phyloP scores from a whole-genome alignment of 23 red algal species.

The Agarophyton chilense region DNA sequence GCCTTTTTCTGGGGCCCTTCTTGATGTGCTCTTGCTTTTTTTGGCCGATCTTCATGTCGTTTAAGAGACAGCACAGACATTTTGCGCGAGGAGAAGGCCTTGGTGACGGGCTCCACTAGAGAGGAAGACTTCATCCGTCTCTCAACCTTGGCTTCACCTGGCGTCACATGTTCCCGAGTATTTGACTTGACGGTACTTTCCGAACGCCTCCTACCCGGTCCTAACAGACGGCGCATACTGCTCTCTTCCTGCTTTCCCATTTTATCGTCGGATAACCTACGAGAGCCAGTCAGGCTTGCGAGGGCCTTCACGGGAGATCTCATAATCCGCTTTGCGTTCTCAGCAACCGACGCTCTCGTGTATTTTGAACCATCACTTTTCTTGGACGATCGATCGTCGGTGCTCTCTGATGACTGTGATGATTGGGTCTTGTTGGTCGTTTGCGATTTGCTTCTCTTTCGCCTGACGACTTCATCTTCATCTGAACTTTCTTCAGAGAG shows the following conservation, averaged over 20 bases:
- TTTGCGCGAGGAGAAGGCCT: not conserved
- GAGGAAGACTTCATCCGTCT: not conserved
- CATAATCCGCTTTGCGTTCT: slow-evolving; percentile 11
- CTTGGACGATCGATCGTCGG: slow-evolving; percentile 3
- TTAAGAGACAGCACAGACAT: not conserved
- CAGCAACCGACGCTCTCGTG: not conserved
- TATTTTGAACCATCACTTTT: slow-evolving; percentile 11
- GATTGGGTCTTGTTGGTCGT: slow-evolving; percentile 5
- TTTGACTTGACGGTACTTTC: not conserved
- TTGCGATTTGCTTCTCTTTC: slow-evolving; percentile 20
- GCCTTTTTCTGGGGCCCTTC: not conserved
- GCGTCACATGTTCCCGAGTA: not conserved
- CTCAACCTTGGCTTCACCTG: not conserved
- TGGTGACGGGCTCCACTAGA: not conserved
- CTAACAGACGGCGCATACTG: not conserved
- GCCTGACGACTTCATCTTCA: slow-evolving; percentile 10
- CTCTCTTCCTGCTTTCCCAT: slow-evolving; percentile 2
- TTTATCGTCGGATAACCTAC: slow-evolving; percentile 16
- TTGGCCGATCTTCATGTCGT: not conserved
- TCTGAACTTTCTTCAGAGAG: slow-evolving; percentile 21
- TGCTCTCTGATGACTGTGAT: not conserved
- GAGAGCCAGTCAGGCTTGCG: slow-evolving; percentile 3
- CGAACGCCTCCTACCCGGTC: not conserved
- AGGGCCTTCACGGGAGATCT: slow-evolving; percentile 18
- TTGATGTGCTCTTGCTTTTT: not conserved